phyloP scores from a whole-genome alignment of 352 stramenopile genomes.

The Peronospora belbahrii region DNA sequence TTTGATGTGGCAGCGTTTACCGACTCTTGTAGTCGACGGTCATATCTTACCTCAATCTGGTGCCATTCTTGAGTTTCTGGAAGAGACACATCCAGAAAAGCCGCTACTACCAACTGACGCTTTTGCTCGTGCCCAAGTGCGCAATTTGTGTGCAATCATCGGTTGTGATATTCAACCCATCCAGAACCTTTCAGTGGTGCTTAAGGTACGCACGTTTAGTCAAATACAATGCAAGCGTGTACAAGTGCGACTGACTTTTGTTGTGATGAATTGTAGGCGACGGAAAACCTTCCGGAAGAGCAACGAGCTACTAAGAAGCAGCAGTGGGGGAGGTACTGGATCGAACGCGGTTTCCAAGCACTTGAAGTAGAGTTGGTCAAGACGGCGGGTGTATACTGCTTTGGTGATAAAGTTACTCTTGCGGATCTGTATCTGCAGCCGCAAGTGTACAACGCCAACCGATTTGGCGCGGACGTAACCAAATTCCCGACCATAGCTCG shows the following conservation, averaged over 20 bases:
- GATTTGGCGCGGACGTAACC: conserved; percentile 84
- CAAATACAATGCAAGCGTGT: too few relatives aligned
- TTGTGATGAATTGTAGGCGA: conserved; percentile 10
- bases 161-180: conserved; percentile 88
- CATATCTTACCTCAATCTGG: conserved; percentile 71
- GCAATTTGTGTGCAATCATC: conserved; percentile 87
- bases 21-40: conserved; percentile 81
- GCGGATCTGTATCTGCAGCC: conserved; percentile 88
- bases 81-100: conserved; percentile 69
- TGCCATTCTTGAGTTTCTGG: conserved; percentile 92
- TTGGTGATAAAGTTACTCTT: conserved; percentile 77
- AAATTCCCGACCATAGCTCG: conserved; percentile 83
- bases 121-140: conserved; percentile 59
- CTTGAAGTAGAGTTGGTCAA: conserved; percentile 66
- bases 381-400: conserved; percentile 55
- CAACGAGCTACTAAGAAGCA: conserved; percentile 38
- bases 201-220: conserved; percentile 31
- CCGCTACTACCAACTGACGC: conserved; percentile 69
- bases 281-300: conserved; percentile 39
- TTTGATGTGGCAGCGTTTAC: conserved; percentile 36
- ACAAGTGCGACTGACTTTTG: too few relatives aligned
- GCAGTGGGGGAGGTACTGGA: conserved; percentile 55
- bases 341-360: conserved; percentile 75
- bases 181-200: conserved; percentile 80
- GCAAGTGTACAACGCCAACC: conserved; percentile 89